These are phyloP conservation scores for Kodamaea leandrae DNA, from an alignment of 805 yeast species.

Conservation along the genomic window DNA sequence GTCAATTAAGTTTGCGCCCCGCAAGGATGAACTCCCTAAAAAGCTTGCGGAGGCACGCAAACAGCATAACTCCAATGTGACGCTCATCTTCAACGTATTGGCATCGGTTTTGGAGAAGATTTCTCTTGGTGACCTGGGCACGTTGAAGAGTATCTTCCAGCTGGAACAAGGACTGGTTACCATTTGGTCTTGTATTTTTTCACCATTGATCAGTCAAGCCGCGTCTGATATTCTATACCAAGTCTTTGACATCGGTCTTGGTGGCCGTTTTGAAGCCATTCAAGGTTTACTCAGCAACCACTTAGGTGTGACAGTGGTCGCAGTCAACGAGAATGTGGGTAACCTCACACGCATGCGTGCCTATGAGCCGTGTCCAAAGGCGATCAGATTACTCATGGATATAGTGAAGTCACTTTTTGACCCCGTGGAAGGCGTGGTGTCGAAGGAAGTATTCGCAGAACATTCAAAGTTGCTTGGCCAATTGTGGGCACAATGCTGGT, in stretches of 20 bases:
- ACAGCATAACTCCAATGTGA: conserved; percentile 32
- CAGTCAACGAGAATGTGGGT: conserved; percentile 47
- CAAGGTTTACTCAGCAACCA: conserved; percentile 48
- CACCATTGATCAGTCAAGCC: conserved; percentile 64
- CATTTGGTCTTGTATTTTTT: conserved; percentile 71
- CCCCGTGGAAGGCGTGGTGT: conserved; percentile 59
- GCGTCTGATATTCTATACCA: conserved; percentile 73
- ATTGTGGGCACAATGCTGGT: conserved; percentile 77
- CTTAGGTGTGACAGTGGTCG: conserved; percentile 44
- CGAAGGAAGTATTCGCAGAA: conserved; percentile 20
- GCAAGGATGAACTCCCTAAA: conserved; percentile 21
- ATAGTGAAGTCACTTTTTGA: conserved; percentile 59
- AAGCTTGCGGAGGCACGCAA: conserved; percentile 23
- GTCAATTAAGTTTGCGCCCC: conserved; percentile 22
- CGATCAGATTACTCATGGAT: conserved; percentile 74
- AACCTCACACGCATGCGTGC: conserved; percentile 46
- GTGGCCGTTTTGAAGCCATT: conserved; percentile 76
- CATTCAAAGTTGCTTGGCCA: conserved; percentile 9
- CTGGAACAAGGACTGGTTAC: conserved; percentile 49
- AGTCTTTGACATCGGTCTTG: conserved; percentile 60
- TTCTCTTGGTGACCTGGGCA: conserved; percentile 28
- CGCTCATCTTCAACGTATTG: conserved; percentile 19
- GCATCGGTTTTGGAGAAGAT: conserved; percentile 29
- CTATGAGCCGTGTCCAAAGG: conserved; percentile 73
- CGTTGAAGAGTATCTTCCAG: conserved; percentile 21